Evolutionary conservation across 2,329 filamentous ascomycete genomes (phyloP).

Genomic region (Colletotrichum filicis): DNA sequence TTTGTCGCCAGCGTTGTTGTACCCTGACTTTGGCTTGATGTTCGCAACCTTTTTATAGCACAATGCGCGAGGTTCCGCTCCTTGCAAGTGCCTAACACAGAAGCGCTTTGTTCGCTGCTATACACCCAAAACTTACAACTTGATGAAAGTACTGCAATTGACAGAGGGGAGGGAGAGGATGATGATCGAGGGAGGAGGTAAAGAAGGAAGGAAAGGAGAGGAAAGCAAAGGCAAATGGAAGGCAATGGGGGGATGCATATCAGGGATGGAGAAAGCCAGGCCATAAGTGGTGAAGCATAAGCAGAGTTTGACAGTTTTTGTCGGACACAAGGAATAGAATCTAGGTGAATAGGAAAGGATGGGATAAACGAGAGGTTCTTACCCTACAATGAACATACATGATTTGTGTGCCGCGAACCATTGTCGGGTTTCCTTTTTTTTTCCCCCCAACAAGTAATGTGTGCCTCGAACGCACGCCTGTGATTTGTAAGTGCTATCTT

Average conservation of each 20-base stretch:
- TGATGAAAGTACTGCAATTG: background rate
- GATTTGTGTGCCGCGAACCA: background rate
- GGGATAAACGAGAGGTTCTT: background rate
- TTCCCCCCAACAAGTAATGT: too few relatives aligned
- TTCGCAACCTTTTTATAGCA: background rate
- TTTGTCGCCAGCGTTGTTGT: background rate
- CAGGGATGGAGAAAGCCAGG: too few relatives aligned
- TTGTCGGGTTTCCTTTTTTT: too few relatives aligned
- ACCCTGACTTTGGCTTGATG: constrained; percentile 7
- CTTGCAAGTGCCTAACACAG: constrained; percentile 4
- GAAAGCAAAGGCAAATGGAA: too few relatives aligned
- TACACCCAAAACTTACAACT: background rate
- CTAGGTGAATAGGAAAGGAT: background rate
- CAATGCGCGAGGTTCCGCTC: constrained; percentile 20
- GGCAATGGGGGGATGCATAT: too few relatives aligned
- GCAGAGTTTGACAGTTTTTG: background rate
- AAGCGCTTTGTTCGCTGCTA: background rate
- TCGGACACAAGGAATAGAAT: background rate
- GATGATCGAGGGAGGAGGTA: background rate
- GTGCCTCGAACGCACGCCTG: too few relatives aligned
- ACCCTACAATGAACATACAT: background rate
- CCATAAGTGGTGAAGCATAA: background rate
- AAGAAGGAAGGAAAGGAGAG: too few relatives aligned
- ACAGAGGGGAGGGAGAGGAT: background rate
- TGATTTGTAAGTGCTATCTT: too few relatives aligned